These are phyloP conservation scores for Alternaria sp. DNA, from an alignment of 2,329 filamentous ascomycete species.

Conservation along the genomic window DNA sequence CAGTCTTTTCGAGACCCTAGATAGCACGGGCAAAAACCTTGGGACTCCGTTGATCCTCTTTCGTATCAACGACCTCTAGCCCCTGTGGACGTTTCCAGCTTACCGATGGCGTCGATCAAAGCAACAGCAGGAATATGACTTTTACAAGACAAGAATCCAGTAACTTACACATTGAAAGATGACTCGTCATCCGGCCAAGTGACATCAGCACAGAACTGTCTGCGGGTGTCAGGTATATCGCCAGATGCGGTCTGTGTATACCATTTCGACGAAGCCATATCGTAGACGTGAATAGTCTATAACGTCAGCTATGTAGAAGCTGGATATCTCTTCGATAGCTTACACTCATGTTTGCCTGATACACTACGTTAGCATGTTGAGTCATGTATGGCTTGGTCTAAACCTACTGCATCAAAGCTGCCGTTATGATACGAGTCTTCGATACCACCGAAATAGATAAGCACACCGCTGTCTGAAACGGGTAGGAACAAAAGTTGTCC, in stretches of 20 bases:
- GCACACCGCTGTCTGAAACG: slow-evolving; percentile 66
- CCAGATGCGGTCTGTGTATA: slow-evolving; percentile 67
- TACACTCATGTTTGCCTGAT: slow-evolving; percentile 50
- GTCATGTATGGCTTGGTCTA: slow-evolving; percentile 5
- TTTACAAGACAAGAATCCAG: background rate
- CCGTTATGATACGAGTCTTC: slow-evolving; percentile 60
- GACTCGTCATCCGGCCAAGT: slow-evolving; percentile 68
- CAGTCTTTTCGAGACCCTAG: background rate
- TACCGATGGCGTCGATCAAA: background rate
- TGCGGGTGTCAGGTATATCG: slow-evolving; percentile 60
- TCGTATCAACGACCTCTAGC: background rate
- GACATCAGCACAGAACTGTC: slow-evolving; percentile 69
- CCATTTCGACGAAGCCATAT: slow-evolving; percentile 68
- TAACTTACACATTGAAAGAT: slow-evolving; percentile 69
- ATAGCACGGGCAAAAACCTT: background rate
- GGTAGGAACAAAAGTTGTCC: slow-evolving; percentile 69
- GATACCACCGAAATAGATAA: slow-evolving; percentile 70
- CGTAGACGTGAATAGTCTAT: slow-evolving; percentile 66
- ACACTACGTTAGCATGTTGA: slow-evolving; percentile 3
- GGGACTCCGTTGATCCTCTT: background rate
- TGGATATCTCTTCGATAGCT: background rate
- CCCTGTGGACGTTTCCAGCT: background rate
- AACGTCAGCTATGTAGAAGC: slow-evolving; percentile 33
- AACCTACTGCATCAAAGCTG: slow-evolving; percentile 49
- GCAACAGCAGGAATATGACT: background rate